A percentile compares a stretch with the other conserved stretches of the same genome.
Evolutionary conservation across 441 rosid genomes (phyloP).

Genomic region (Aleurites moluccanus): DNA sequence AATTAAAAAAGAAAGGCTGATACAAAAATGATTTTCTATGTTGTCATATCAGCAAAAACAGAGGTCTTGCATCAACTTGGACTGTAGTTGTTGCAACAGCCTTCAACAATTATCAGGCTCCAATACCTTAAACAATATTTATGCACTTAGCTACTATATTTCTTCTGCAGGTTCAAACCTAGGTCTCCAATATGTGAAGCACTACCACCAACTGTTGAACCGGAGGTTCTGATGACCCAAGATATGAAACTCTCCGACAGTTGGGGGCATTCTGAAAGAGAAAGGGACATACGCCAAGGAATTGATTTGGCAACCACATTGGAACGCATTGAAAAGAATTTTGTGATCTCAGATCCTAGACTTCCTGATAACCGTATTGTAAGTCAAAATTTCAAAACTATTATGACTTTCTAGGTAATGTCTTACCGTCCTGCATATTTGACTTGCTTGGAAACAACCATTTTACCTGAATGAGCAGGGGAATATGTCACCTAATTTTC

Average conservation of each 20-base stretch:
- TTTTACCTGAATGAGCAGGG: not conserved
- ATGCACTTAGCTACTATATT: not conserved
- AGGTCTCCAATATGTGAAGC: constrained; percentile 51
- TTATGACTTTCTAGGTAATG: not conserved
- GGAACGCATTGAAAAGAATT: constrained; percentile 96
- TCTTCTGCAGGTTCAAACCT: constrained; percentile 50
- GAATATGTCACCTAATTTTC: not conserved
- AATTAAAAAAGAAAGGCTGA: too few relatives aligned
- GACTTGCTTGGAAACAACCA: not conserved
- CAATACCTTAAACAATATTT: not conserved
- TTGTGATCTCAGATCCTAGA: constrained; percentile 94
- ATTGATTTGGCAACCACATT: constrained; percentile 92
- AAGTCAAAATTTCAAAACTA: constrained; percentile 24
- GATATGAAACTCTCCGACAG: constrained; percentile 50
- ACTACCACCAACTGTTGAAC: constrained; percentile 48
- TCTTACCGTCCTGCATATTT: too few relatives aligned
- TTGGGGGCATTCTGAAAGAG: constrained; percentile 64
- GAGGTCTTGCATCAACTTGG: too few relatives aligned
- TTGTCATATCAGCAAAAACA: too few relatives aligned
- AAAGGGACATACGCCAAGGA: constrained; percentile 89
- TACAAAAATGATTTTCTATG: too few relatives aligned
- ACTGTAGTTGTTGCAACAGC: too few relatives aligned
- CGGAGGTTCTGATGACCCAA: constrained; percentile 71
- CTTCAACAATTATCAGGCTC: not conserved
- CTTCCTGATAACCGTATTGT: constrained; percentile 94